Evolutionary conservation across 1,284 basidiomycete genomes (phyloP).

Genomic region (Ceratorhiza oryzae-sativae): DNA sequence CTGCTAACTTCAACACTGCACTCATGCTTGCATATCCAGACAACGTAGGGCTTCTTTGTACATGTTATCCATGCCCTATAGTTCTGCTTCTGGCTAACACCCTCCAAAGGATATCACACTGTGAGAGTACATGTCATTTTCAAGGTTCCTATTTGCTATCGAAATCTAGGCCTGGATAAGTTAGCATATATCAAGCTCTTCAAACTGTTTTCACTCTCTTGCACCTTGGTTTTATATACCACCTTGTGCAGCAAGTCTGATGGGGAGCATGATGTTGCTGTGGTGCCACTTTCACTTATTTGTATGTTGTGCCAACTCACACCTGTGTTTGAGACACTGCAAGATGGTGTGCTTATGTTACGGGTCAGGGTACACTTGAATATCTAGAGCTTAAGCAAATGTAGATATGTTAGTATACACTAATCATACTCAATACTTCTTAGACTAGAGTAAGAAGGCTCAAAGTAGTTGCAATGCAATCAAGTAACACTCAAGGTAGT

Average conservation of each 20-base stretch:
- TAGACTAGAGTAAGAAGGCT: no score
- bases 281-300: neutral
- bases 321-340: neutral
- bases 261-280: neutral
- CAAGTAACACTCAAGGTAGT: no score
- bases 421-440: no score
- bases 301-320: neutral
- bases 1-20: neutral
- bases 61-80: neutral
- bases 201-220: neutral
- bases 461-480: no score
- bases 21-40: neutral
- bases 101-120: neutral
- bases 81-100: neutral
- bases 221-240: neutral
- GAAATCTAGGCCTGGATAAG: neutral
- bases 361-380: no score
- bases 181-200: slow-evolving; percentile 11
- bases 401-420: no score
- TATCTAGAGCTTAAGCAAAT: no score
- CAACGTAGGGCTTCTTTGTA: neutral
- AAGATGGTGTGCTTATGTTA: no score
- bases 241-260: neutral
- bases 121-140: slow-evolving; percentile 19
- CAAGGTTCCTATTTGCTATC: neutral